These are phyloP conservation scores for Phyllosticta citriasiana DNA, from an alignment of 2,329 filamentous ascomycete genomes.

Conservation along the genomic window DNA sequence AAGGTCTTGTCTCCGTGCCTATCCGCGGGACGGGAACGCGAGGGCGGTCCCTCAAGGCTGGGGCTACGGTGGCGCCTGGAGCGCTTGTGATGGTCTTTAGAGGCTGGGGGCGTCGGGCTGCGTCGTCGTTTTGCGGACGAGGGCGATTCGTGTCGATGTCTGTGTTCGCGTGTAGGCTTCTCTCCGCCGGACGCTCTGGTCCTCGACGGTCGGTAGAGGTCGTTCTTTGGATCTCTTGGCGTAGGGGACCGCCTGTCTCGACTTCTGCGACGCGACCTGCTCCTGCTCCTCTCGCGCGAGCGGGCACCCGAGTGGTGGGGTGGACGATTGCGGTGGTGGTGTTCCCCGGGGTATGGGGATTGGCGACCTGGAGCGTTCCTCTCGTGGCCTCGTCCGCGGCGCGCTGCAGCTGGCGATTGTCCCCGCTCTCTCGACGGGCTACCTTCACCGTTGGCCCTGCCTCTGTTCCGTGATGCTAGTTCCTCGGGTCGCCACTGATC, in stretches of 20 bases:
- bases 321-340: constrained; percentile 14
- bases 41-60: constrained; percentile 25
- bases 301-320: constrained; percentile 19
- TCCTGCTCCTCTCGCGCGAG: constrained; percentile 14
- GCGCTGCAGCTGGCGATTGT: constrained; percentile 25
- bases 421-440: constrained; percentile 20
- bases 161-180: constrained; percentile 24
- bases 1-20: constrained; percentile 20
- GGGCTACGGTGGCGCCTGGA: constrained; percentile 25
- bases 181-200: constrained; percentile 26
- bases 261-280: constrained; percentile 21
- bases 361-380: constrained; percentile 19
- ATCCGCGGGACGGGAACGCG: constrained; percentile 23
- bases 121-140: constrained; percentile 30
- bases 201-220: constrained; percentile 25
- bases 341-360: background rate
- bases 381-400: constrained; percentile 21
- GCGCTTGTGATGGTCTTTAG: constrained; percentile 23
- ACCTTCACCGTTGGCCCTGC: constrained; percentile 20
- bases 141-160: constrained; percentile 25
- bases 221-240: constrained; percentile 21
- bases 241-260: constrained; percentile 16
- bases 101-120: constrained; percentile 27
- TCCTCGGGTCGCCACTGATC: constrained; percentile 35
- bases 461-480: constrained; percentile 24